phyloP scores from a whole-genome alignment of 768 basidiomycete genomes.

The Boletus tylopilopsis region DNA sequence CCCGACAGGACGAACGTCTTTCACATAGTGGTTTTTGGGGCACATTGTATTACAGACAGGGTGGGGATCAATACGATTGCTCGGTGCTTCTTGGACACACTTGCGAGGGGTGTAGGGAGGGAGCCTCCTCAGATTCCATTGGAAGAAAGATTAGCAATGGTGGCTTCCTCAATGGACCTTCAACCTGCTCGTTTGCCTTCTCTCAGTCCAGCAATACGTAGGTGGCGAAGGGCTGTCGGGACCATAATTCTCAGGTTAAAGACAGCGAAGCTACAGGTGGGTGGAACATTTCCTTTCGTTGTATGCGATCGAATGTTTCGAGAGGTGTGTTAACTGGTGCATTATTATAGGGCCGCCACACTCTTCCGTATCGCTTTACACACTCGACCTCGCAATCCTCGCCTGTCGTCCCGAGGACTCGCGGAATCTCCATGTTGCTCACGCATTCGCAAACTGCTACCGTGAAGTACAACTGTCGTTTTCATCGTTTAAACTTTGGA shows the following conservation, averaged over 20 bases:
- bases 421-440: constrained; percentile 19
- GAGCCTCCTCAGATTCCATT: constrained; percentile 23
- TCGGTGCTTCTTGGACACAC: constrained; percentile 44
- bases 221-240: constrained; percentile 47
- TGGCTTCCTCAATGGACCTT: constrained; percentile 36
- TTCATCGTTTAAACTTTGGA: constrained; percentile 46
- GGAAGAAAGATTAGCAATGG: constrained; percentile 39
- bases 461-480: constrained; percentile 40
- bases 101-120: constrained; percentile 16
- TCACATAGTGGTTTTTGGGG: constrained; percentile 41
- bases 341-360: constrained; percentile 51
- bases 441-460: constrained; percentile 27
- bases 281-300: constrained; percentile 2
- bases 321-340: too few relatives aligned
- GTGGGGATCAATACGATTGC: constrained; percentile 39
- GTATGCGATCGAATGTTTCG: background rate
- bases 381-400: constrained; percentile 30
- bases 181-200: constrained; percentile 26
- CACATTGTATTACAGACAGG: constrained; percentile 52
- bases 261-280: constrained; percentile 35
- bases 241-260: constrained; percentile 33
- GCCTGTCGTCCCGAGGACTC: constrained; percentile 38
- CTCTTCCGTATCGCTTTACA: constrained; percentile 43
- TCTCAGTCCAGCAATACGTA: constrained; percentile 33
- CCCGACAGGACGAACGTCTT: constrained; percentile 31